Evolutionary conservation across 805 yeast species (phyloP), one percentile per base, ranked within the genome.

Genomic region (Candida coleopterorum): DNA sequence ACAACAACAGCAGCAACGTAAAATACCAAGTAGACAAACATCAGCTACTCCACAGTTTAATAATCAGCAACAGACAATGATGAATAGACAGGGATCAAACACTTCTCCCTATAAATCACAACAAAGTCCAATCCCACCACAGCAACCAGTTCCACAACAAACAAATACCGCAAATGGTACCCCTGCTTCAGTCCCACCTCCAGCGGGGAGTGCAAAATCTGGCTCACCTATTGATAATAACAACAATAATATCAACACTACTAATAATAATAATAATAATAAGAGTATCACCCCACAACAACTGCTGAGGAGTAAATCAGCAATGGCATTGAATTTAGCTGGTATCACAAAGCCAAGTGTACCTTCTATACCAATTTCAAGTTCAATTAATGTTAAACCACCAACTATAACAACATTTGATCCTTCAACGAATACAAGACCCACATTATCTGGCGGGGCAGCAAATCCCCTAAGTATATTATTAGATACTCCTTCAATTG

Each of bases 381-480:
- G 73, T 30, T 77, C 74, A 14, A 67, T 93, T 35, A 72, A 79
- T 35, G 77, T 86, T 6, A 72, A 75, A 41, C 75, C 79, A 4
- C 81, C 86, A 7, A 68, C 70, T 9, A 79, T 96, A 0, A 80
- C 79, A 4, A 62, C 78, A 2, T 68, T 81, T 45, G 77, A 79
- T 43, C 79, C 81, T 21, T 76, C 75, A 43, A 55, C 56, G 11
- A 60, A 60, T 33, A 45, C 53, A 29, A 72, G 96, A 41, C 95
- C 98, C 10, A 80, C 95, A 6, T 63, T 87, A 34, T 72, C 86
- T 18, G 93, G 88, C 26, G 97, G 97, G 9, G 75, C 79, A 38
- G 93, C 95, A 1, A 72, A 81, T 64, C 78, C 60, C 64, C 81
- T 39, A 69, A 95, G 47, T 71, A 84, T 18, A 22, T 49, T 61